Evolutionary conservation across 148 eudicot genomes (phyloP).

Genomic region (Beta vulgaris): DNA sequence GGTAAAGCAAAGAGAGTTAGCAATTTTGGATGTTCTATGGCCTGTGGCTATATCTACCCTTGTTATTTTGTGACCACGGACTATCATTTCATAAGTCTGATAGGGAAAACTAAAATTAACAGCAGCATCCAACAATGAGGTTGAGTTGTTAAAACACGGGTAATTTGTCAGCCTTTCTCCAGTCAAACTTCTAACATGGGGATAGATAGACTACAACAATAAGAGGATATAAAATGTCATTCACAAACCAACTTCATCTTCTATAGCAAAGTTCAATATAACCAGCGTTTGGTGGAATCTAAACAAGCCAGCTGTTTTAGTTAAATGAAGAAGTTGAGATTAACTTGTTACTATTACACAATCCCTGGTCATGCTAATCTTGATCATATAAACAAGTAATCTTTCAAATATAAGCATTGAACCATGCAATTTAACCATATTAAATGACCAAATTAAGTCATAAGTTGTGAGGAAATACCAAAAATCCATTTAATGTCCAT

Average conservation of each 20-base stretch:
- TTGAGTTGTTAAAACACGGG: neutral
- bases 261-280: neutral
- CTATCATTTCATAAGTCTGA: neutral
- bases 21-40: no score
- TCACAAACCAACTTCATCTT: neutral
- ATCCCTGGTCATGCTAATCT: neutral
- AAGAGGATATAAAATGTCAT: neutral
- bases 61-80: no score
- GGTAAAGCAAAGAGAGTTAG: neutral
- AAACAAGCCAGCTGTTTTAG: neutral
- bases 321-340: neutral
- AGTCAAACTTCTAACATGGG: neutral
- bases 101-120: neutral
- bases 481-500: constrained; percentile 47
- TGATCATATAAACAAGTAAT: neutral
- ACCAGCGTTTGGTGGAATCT: neutral
- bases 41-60: no score
- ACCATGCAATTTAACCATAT: neutral
- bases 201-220: neutral
- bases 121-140: neutral
- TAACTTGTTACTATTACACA: neutral
- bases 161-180: neutral
- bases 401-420: neutral
- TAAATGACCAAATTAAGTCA: neutral
- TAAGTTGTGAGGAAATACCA: constrained; percentile 2